Evolutionary conservation across 1,139 yeast genomes (phyloP), one percentile per base, ranked within the genome.

Genomic region (Trichomonascaceae sp.): DNA sequence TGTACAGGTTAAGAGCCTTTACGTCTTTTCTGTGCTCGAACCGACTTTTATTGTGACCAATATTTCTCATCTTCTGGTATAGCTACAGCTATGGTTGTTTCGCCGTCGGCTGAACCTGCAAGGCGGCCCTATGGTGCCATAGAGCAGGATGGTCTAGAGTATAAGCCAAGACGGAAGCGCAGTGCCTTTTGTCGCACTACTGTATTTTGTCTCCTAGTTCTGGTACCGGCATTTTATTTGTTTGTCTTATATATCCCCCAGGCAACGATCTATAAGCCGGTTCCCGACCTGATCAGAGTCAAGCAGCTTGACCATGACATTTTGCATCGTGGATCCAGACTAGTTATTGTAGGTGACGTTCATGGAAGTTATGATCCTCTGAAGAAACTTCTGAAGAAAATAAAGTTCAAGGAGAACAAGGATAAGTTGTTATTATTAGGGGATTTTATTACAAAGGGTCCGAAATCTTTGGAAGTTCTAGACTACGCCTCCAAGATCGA

Each of bases 391-490:
- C 69, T 90, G 55, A 62, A 70, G 17, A 65, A 70, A 59, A 64
- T 66, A 39, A 67, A 78, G 6, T 86, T 74, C 64, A 70, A 79
- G 60, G 59, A 66, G 1, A 63, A 70, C 15, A 63, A 63, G 4
- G 96, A 87, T 64, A 80, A 81, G 53, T 72, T 88, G n/a, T 68
- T 88, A 3, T 73, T 90, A 41, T 70, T 90, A 30, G 98, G 98
- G 1, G 98, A 91, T 66, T 87, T 90, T 67, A 76, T 87, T 32
- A 78, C 91, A 55, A 91, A 90, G 67, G 98, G 98, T 0, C 85
- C 87, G 1, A 82, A 86, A 58, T 86, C 96, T 0, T 59, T 80
- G 13, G 81, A 79, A 52, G 88, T 89, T 4, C 67, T 89, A 30
- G 85, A 89, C 56, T 84, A 72, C 62, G 83, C 88, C 46, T 77